Percentiles rank a stretch among this genome's conserved stretches.
phyloP scores from a whole-genome alignment of 2,329 filamentous ascomycete genomes.

The Sphaerostilbella broomeana region DNA sequence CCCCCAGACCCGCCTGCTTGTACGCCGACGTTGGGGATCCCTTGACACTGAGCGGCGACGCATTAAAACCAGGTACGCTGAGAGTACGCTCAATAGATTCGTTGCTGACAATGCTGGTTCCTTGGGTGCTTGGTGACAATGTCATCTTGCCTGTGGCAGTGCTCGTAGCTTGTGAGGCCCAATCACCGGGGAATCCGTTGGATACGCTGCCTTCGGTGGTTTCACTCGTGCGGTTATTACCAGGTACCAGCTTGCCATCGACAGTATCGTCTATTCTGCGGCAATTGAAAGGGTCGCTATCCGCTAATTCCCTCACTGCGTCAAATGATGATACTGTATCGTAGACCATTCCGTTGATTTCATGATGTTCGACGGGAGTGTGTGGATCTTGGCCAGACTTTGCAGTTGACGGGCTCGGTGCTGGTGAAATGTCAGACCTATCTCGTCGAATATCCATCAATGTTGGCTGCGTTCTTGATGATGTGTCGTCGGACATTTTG shows the following conservation, averaged over 20 bases:
- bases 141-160: slow-evolving; percentile 59
- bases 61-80: slow-evolving; percentile 35
- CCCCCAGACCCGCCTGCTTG: slow-evolving; percentile 19
- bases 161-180: slow-evolving; percentile 57
- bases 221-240: slow-evolving; percentile 52
- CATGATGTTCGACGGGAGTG: slow-evolving; percentile 31
- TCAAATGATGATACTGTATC: slow-evolving; percentile 40
- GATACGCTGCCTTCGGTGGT: slow-evolving; percentile 55
- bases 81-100: slow-evolving; percentile 48
- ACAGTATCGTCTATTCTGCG: slow-evolving; percentile 26
- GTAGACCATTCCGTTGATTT: slow-evolving; percentile 39
- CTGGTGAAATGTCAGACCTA: slow-evolving; percentile 21
- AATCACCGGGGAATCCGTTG: slow-evolving; percentile 48
- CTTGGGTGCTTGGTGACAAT: slow-evolving; percentile 57
- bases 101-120: slow-evolving; percentile 58
- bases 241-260: slow-evolving; percentile 35
- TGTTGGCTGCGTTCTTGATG: slow-evolving; percentile 19
- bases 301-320: slow-evolving; percentile 40
- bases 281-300: slow-evolving; percentile 43
- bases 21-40: slow-evolving; percentile 22
- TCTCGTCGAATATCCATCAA: slow-evolving; percentile 19
- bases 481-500: no score
- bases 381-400: slow-evolving; percentile 12
- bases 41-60: slow-evolving; percentile 33
- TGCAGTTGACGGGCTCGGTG: slow-evolving; percentile 9